Base-by-base conservation (phyloP, 139 green algal species). In the Diplosphaera chodatii region DNA sequence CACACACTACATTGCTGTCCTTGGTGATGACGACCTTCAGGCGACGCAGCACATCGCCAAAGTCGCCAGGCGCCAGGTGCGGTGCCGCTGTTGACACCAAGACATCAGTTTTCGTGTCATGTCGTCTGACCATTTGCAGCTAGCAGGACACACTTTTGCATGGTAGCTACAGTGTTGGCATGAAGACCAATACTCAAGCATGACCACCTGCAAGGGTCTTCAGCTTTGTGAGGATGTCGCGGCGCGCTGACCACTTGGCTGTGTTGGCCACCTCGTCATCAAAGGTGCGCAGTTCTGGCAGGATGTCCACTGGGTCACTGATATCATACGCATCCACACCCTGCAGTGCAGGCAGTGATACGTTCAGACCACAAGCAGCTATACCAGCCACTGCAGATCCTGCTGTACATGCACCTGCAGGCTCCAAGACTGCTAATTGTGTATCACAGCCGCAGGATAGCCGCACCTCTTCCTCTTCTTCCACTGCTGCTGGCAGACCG, bases 171-270 rank as follows among this genome's bases (percentile, higher is more conserved):
- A 6, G 6, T 48, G 37, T 10, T 48, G 37, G 6, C 8, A 48
- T 48, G 8, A 48, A 48, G 37, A 48, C 37, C 37, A 48, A 20
- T 10, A 48, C 8, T 10, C n/a, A n/a, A n/a, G n/a, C n/a, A n/a
- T n/a, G 10, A 48, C 13, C 48, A 59, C 63, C 74, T 55, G 76
- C 80, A 4, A 89, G 64, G 0, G 76, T 76, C 64, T 88, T 90
- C 16, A 96, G 84, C 33, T 72, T 40, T 28, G 78, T 73, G 25
- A 95, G 73, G 8, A 89, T 78, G 48, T 84, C 87, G 31, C 91
- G 90, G 48, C 93, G 82, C 68, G 94, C 85, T 21, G 73, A 83
- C 93, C 93, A 98, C 77, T 98, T 98, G 40, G 86, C 86, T n/a
- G 81, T 69, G 27, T 84, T 85, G 5, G 96, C 68, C 28, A 83